These are phyloP conservation scores for Amanita pallidorosea DNA, from an alignment of 768 basidiomycete species.

Conservation along the genomic window DNA sequence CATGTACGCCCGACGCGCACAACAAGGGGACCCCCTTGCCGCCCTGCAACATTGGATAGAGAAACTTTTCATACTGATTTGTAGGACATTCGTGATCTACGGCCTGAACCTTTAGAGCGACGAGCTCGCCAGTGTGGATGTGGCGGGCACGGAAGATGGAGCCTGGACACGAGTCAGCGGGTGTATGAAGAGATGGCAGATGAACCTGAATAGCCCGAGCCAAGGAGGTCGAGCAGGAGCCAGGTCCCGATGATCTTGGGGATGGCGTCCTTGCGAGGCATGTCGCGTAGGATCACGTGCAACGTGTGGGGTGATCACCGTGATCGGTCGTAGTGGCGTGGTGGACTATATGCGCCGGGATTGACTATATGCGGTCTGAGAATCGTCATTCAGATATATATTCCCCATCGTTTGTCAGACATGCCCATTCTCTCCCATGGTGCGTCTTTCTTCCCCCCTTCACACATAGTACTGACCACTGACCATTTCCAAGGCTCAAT, in stretches of 20 bases:
- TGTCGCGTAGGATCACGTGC: neutral
- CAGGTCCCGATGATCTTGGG: constrained; percentile 48
- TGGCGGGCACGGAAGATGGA: constrained; percentile 58
- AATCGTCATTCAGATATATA: neutral
- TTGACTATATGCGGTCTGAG: no score
- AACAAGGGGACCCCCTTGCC: constrained; percentile 65
- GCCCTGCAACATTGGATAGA: constrained; percentile 65
- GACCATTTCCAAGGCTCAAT: constrained; percentile 24
- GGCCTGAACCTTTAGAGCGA: constrained; percentile 67
- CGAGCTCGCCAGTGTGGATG: constrained; percentile 43
- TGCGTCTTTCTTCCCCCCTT: neutral
- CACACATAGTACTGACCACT: neutral
- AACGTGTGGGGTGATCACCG: no score
- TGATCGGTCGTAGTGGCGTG: no score
- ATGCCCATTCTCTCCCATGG: neutral
- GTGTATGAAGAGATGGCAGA: neutral
- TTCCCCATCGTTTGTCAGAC: neutral
- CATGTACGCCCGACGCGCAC: constrained; percentile 49
- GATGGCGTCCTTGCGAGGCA: constrained; percentile 9
- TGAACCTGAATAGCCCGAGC: constrained; percentile 67
- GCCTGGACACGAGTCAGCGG: constrained; percentile 27
- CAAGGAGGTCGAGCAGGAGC: constrained; percentile 46
- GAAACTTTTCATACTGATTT: constrained; percentile 55
- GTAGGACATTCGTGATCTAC: constrained; percentile 67
- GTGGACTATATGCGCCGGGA: no score